Evolutionary conservation across 495 filamentous ascomycete genomes (phyloP), one percentile per base, ranked within the genome.

Genomic region (Neurospora sp.): DNA sequence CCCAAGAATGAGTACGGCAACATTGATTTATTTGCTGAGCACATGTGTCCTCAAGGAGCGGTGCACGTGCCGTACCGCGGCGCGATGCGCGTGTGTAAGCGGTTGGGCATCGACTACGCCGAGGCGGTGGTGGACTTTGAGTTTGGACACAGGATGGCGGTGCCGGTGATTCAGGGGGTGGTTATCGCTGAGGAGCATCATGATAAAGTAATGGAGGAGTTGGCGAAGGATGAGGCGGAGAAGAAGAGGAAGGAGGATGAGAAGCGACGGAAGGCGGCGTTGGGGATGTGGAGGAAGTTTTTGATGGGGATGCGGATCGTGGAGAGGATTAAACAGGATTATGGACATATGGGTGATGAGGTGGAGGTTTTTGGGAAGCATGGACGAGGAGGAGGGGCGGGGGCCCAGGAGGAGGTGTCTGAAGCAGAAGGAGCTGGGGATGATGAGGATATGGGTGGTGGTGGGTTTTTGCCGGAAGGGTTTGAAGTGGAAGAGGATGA

Each of bases 41-140:
- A 91, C 71, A 98, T 99, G 95, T 90, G 97, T 20, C 96, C 96
- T 2, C 76, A 84, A 59, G 96, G 87, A n/a, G 94, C 95, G 7
- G 86, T 92, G 12, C 96, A 99, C 80, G 85, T 99, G 22, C 92
- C 91, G 0, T 88, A 90, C 65, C 88, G 91, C 44, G 92, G 94
- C 4, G 91, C 90, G 0, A 90, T 89, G 48, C 89, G 88, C 69
- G 84, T 98, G 10, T 97, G 94, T 75, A 94, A 92, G 76, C 89
- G 91, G 72, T 85, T 99, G 3, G 89, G 88, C 18, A 91, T 99
- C 45, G 92, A 97, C 75, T 96, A 90, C 79, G 96, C 96, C 1
- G 96, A 99, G 78, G 96, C 96, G 22, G 95, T 97, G 10, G 94
- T 92, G 4, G 96, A 94, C 4, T 99, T 99, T 82, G 96, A 99